Conservation (phyloP, 495 filamentous ascomycete genomes). For the Tuber magnatum region DNA sequence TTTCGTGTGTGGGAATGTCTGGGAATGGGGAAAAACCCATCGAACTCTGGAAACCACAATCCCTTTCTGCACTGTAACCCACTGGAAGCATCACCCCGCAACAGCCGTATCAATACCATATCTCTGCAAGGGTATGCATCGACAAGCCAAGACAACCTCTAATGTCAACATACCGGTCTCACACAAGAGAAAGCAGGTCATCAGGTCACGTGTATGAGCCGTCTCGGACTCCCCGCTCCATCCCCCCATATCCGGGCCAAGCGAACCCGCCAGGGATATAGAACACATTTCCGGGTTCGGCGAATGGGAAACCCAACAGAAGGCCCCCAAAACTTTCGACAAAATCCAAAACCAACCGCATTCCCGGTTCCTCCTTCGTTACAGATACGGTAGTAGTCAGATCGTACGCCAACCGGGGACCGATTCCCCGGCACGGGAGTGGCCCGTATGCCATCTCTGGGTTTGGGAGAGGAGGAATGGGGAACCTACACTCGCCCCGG, state of each 20-base stretch:
- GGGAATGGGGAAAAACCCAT: neutral
- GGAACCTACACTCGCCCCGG: too few species aligned
- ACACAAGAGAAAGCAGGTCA: neutral
- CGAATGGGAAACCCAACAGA: neutral
- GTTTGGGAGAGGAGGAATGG: neutral
- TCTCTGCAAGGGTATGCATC: neutral
- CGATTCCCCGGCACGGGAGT: neutral
- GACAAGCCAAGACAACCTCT: neutral
- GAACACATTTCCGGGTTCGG: neutral
- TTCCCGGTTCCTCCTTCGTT: neutral
- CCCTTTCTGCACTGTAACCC: neutral
- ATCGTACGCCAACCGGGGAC: neutral
- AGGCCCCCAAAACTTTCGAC: neutral
- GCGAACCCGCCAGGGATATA: neutral
- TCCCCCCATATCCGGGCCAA: neutral
- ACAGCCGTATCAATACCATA: neutral
- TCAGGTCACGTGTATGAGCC: neutral
- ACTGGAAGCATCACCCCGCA: neutral
- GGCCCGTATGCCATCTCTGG: neutral
- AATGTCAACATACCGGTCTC: neutral
- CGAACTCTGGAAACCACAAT: neutral
- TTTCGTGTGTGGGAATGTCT: neutral
- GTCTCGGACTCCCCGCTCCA: neutral
- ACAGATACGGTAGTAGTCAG: too few species aligned
- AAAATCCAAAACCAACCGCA: neutral